phyloP scores from a whole-genome alignment of 768 basidiomycete genomes.

The Boletus reticulatus region DNA sequence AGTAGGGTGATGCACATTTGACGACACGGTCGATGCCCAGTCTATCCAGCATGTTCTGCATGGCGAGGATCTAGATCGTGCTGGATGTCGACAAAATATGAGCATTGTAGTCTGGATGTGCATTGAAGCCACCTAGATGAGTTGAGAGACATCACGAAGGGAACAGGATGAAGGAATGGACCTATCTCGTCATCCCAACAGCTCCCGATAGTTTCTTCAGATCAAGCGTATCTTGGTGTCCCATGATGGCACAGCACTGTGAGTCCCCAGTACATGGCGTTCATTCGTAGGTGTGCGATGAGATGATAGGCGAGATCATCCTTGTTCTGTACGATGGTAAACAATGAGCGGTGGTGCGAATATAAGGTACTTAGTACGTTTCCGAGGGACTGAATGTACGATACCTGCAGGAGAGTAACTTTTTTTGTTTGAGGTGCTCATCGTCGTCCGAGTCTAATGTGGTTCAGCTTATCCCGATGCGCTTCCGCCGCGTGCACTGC shows the following conservation, averaged over 20 bases:
- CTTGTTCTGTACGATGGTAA: constrained; percentile 53
- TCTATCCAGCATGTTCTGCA: constrained; percentile 75
- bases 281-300: constrained; percentile 90
- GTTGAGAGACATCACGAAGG: no score
- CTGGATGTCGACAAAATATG: constrained; percentile 85
- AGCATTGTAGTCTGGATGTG: constrained; percentile 91
- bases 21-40: constrained; percentile 70
- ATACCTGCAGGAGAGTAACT: constrained; percentile 58
- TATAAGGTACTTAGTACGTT: constrained; percentile 43
- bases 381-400: constrained; percentile 74
- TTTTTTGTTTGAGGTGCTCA: not conserved
- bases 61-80: constrained; percentile 91
- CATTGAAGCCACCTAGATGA: constrained; percentile 78
- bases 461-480: no score
- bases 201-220: constrained; percentile 80
- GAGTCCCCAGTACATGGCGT: constrained; percentile 96
- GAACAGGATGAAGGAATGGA: constrained; percentile 11
- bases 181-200: constrained; percentile 96
- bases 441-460: no score
- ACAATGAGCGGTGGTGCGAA: not conserved
- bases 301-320: constrained; percentile 88
- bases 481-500: no score
- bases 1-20: constrained; percentile 52
- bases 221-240: constrained; percentile 71
- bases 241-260: constrained; percentile 85